Base-by-base conservation (phyloP, 352 stramenopile genomes). In the Phytophthora ramorum region DNA sequence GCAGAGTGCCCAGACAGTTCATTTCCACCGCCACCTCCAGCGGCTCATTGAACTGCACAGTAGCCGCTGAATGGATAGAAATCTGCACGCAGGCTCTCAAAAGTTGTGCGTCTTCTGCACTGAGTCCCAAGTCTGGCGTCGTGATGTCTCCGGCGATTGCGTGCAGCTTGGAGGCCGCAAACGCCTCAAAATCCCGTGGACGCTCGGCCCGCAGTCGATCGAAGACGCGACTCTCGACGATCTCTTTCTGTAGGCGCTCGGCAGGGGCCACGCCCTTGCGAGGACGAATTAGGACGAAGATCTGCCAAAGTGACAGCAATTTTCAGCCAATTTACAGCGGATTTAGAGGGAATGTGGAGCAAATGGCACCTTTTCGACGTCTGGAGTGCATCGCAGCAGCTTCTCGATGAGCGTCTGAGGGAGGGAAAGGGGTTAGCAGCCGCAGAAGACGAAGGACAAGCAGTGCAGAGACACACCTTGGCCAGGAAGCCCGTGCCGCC, bases 1-100 rank as follows among this genome's bases (percentile, higher is more conserved):
- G 63, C 50, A 95, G 56, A 10, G 88, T 80, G 5, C 87, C 89
- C 0, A 90, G 19, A 58, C 80, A 91, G 63, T 96, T 96, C 81
- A 96, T 93, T 66, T 93, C 84, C 14, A 95, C 75, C 3, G 89
- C 89, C 32, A 92, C 79, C n/a, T 96, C 85, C 4, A 96, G 81
- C 7, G 86, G 86, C 44, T 96, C 89, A 63, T 93, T 84, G 75
- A 96, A 96, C 54, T 91, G 85, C 28, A 96, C 87, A 0, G 86
- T 93, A 7, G 89, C 89, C 8, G 87, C 89, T n/a, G 85, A 95
- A 70, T 96, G 89, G 63, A 96, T 87, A 6, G 84, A 77, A 57
- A 96, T 78, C 22, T 96, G 76, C 48, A 85, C 72, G 17, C 60
- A 60, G 7, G 75, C 50, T 3, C 78, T 69, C 28, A 93, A 44